Evolutionary conservation across 148 eudicot genomes (phyloP).

Genomic region (Vaccinium corymbosum): DNA sequence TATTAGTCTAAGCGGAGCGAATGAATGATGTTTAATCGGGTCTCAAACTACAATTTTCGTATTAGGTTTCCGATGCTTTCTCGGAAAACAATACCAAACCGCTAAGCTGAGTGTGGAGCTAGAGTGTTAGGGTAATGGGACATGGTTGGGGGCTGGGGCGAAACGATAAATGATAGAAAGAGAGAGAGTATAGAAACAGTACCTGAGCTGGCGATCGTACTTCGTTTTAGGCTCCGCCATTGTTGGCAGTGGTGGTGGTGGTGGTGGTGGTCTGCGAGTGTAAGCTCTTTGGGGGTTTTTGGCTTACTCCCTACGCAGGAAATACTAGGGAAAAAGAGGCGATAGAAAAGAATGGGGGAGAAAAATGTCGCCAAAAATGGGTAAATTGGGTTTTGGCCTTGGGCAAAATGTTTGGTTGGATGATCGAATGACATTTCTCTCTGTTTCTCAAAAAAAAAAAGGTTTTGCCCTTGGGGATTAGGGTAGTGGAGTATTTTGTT

Average conservation of each 20-base stretch:
- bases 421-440: no score
- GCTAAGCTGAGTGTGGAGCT: not conserved
- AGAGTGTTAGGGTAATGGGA: not conserved
- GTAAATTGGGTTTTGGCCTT: no score
- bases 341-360: not conserved
- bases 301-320: slow-evolving; percentile 18
- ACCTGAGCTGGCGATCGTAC: slow-evolving; percentile 98
- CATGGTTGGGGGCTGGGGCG: not conserved
- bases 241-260: slow-evolving; percentile 9
- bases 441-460: no score
- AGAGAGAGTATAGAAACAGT: not conserved
- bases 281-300: not conserved
- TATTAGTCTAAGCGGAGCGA: not conserved
- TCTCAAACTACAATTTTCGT: not conserved
- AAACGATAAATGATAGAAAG: not conserved
- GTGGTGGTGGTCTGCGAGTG: not conserved
- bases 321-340: not conserved
- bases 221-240: slow-evolving; percentile 91
- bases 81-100: not conserved
- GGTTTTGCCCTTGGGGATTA: no score
- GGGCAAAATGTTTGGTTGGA: no score
- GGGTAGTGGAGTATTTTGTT: no score
- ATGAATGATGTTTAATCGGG: not conserved
- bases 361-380: not conserved
- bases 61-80: not conserved